Percentiles rank a stretch among this genome's conserved stretches.
Evolutionary conservation across 2,329 filamentous ascomycete species (phyloP).

Genomic region (Aspergillus spinulosporus): DNA sequence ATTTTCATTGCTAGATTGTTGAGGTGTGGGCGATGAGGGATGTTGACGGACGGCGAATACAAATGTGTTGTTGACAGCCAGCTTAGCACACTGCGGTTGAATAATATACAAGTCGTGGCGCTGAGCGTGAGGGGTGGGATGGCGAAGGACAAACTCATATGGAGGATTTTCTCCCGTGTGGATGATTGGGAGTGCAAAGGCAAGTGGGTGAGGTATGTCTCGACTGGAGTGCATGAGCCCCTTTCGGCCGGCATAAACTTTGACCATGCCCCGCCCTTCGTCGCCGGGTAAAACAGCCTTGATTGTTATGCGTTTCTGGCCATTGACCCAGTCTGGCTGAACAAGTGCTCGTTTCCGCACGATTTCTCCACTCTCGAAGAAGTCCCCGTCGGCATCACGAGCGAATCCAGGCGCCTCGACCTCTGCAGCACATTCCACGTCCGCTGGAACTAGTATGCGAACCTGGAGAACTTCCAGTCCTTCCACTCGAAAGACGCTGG

Average conservation of each 20-base stretch:
- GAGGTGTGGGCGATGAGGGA: slow-evolving; percentile 60
- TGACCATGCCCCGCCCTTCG: slow-evolving; percentile 82
- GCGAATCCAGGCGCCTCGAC: slow-evolving; percentile 81
- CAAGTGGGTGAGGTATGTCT: slow-evolving; percentile 89
- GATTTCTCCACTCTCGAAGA: slow-evolving; percentile 87
- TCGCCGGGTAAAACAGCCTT: slow-evolving; percentile 91
- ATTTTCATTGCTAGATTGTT: slow-evolving; percentile 37
- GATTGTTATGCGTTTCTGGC: slow-evolving; percentile 86
- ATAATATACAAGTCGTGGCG: slow-evolving; percentile 95
- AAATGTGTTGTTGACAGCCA: slow-evolving; percentile 95
- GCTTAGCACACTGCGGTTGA: slow-evolving; percentile 84
- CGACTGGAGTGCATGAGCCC: slow-evolving; percentile 97
- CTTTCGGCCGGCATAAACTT: slow-evolving; percentile 89
- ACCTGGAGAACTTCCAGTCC: slow-evolving; percentile 92
- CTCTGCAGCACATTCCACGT: slow-evolving; percentile 89
- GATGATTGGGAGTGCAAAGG: slow-evolving; percentile 83
- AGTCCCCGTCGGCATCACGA: slow-evolving; percentile 82
- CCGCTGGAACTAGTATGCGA: slow-evolving; percentile 80
- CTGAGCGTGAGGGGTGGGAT: slow-evolving; percentile 96
- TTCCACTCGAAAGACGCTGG: slow-evolving; percentile 79
- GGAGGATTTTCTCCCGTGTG: slow-evolving; percentile 90
- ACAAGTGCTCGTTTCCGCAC: slow-evolving; percentile 83
- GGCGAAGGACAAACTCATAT: slow-evolving; percentile 88
- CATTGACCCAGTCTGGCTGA: slow-evolving; percentile 87
- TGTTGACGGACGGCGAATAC: slow-evolving; percentile 96